phyloP scores from a whole-genome alignment of 1,139 yeast species.

The Lipomyces yarrowii region DNA sequence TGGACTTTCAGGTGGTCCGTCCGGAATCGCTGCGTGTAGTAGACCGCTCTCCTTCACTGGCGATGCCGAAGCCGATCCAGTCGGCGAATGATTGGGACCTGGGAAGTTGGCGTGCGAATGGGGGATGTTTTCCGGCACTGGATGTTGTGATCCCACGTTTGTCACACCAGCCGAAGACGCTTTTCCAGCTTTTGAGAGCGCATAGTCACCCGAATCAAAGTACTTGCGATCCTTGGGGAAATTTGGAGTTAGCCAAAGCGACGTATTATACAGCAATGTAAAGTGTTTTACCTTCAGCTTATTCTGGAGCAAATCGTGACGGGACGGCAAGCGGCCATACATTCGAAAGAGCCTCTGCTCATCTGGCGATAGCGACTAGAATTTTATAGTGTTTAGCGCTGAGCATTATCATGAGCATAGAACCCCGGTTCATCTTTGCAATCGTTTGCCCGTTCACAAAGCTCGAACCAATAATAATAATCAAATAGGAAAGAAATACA shows the following conservation, averaged over 20 bases:
- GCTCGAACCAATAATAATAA: neutral
- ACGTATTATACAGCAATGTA: neutral
- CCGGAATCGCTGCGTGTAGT: slow-evolving; percentile 25
- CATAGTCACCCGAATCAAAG: slow-evolving; percentile 97
- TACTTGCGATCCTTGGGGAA: slow-evolving; percentile 75
- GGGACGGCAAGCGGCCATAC: slow-evolving; percentile 88
- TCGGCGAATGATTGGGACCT: slow-evolving; percentile 1
- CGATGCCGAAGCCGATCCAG: slow-evolving; percentile 27
- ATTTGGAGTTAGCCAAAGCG: neutral
- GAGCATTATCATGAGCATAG: neutral
- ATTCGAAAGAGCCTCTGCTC: slow-evolving; percentile 60
- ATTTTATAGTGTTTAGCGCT: neutral
- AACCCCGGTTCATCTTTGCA: neutral
- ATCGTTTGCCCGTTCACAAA: neutral
- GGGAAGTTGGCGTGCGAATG: slow-evolving; percentile 36
- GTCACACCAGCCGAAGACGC: slow-evolving; percentile 41
- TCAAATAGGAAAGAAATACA: neutral
- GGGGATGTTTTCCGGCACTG: slow-evolving; percentile 49
- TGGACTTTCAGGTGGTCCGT: neutral
- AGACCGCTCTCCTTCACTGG: slow-evolving; percentile 35
- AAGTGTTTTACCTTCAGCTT: slow-evolving; percentile 47
- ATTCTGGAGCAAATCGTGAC: slow-evolving; percentile 76
- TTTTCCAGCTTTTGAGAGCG: slow-evolving; percentile 74
- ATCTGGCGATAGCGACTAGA: slow-evolving; percentile 37
- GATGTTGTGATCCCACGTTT: slow-evolving; percentile 48